Percentiles rank a stretch among this genome's conserved stretches.
Conservation (phyloP, 306 rosid species). For the Acacia acuminata region DNA sequence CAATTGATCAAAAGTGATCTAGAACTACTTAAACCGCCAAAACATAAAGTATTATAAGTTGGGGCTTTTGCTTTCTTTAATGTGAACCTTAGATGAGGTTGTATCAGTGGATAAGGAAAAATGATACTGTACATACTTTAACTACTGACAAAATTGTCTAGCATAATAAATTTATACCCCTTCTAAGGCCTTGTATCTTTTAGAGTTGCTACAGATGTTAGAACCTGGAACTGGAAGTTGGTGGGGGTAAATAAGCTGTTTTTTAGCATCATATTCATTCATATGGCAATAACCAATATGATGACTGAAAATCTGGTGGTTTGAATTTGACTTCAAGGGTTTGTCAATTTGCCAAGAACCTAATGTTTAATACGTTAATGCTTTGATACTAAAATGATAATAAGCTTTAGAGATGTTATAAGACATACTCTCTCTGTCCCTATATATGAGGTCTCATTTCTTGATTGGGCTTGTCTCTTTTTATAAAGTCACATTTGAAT, state of each 20-base stretch:
- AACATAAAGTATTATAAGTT: too few relatives aligned
- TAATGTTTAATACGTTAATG: not conserved
- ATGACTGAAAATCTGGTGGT: not conserved
- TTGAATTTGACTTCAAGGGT: not conserved
- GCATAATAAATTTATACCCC: not conserved
- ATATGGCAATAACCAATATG: not conserved
- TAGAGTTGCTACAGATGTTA: not conserved
- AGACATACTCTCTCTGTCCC: too few relatives aligned
- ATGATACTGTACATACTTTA: not conserved
- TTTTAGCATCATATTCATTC: not conserved
- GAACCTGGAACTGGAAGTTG: not conserved
- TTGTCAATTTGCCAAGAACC: constrained; percentile 15
- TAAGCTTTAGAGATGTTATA: not conserved
- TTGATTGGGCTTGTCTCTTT: too few relatives aligned
- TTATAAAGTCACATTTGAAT: too few relatives aligned
- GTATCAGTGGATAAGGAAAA: constrained; percentile 1
- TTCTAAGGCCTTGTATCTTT: not conserved
- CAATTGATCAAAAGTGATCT: not conserved
- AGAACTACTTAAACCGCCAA: not conserved
- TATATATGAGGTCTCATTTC: too few relatives aligned
- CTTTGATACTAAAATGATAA: not conserved
- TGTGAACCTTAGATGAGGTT: not conserved
- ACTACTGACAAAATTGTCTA: not conserved
- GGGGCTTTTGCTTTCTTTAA: too few relatives aligned
- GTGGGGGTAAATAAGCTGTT: not conserved